Base-by-base conservation (phyloP, 176 grass and related monocot species). In the Avena insularis region DNA sequence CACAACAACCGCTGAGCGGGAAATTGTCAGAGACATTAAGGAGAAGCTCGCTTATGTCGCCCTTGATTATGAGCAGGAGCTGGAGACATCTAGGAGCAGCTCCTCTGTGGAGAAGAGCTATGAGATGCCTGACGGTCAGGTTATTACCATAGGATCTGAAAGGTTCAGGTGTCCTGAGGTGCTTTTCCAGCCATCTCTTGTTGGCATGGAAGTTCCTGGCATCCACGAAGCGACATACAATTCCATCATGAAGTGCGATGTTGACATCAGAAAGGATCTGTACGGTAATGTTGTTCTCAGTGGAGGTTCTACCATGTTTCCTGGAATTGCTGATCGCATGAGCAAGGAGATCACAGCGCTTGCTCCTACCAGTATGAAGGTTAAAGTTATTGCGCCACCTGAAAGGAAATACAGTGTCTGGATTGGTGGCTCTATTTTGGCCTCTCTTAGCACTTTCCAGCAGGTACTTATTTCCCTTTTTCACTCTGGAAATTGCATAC, bases 121-220 rank as follows among this genome's bases (percentile, higher is more conserved):
- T 48, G 94, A 97, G 86, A 82, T 97, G 88, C 94, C 94, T 77
- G 94, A 97, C 85, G 94, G 94, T 11, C 94, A 97, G 74, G 90
- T 97, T 53, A 92, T 97, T 61, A 97, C 92, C 62, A 94, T 97
- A 66, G 94, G 94, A 16, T 89, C 86, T 4, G 94, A 97, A 89
- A 94, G 94, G 88, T 97, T 94, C 57, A 91, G 94, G 90, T 97
- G 94, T 47, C 92, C 94, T 21, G 94, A 97, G 76, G 94, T 97
- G 69, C 75, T 97, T 3, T 94, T 90, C 88, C 94, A 97, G 25
- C 94, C 94, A 83, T 94, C 94, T 85, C 79, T 94, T n/a, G 85
- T 97, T 47, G 94, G 94, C 4, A 93, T 94, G 92, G 92, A 97
- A 59, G 76, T 88, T 31, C 84, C 90, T 87, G 94, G 94, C 23